A percentile compares a stretch with the other conserved stretches of the same genome.
phyloP scores from a whole-genome alignment of 495 filamentous ascomycete species.

The Pyrenopolyporus hunteri region DNA sequence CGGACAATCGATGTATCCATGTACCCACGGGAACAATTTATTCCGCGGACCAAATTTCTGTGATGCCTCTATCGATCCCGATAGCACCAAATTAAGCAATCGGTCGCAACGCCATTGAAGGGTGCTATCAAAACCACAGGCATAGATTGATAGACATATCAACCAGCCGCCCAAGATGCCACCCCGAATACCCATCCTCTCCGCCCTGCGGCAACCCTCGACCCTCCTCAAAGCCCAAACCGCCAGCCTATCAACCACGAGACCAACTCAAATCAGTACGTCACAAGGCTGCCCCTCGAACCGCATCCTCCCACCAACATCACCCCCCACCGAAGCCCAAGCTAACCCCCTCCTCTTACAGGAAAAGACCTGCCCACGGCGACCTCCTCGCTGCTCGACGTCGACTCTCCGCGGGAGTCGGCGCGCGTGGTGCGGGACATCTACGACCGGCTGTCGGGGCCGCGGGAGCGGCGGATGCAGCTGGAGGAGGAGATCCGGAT shows the following conservation, averaged over 20 bases:
- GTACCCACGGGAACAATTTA: conserved; percentile 26
- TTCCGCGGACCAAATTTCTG: conserved; percentile 28
- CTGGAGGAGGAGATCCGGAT: conserved; percentile 31
- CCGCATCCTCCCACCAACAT: background rate
- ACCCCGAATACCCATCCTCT: conserved; percentile 33
- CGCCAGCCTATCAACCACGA: conserved; percentile 31
- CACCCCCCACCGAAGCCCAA: conserved; percentile 24
- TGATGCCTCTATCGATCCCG: background rate
- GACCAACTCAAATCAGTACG: conserved; percentile 24
- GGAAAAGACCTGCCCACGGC: conserved; percentile 19
- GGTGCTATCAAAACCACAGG: background rate
- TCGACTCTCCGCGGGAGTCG: conserved; percentile 9
- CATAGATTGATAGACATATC: background rate
- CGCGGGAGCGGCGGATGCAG: conserved; percentile 43
- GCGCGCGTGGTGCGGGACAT: conserved; percentile 4
- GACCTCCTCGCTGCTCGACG: conserved; percentile 22
- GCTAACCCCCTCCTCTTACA: conserved; percentile 13
- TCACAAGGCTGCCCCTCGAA: background rate
- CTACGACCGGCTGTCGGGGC: conserved; percentile 14
- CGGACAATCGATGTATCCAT: background rate
- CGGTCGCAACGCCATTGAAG: background rate
- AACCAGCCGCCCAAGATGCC: conserved; percentile 38
- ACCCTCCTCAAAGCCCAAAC: conserved; percentile 17
- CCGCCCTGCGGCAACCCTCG: conserved; percentile 34
- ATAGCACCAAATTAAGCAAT: background rate